phyloP scores from a whole-genome alignment of 768 basidiomycete species.

The Leucosporidium yakuticum region DNA sequence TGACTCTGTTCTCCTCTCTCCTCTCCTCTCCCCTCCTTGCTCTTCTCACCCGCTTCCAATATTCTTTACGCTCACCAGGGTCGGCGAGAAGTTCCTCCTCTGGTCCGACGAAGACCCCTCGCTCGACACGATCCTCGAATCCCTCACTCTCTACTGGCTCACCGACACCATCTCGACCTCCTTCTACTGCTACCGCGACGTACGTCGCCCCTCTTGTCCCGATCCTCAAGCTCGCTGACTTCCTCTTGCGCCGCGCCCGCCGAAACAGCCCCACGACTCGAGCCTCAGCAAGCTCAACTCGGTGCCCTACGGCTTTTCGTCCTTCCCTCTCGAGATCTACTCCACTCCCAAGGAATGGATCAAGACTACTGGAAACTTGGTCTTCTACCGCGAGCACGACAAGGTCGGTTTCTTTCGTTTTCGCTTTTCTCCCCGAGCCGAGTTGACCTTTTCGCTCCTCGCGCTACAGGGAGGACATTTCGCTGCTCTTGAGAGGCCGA shows the following conservation, averaged over 20 bases:
- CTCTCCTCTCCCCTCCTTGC: not conserved
- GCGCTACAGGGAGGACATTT: slow-evolving; percentile 28
- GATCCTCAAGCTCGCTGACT: not conserved
- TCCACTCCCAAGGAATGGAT: slow-evolving; percentile 20
- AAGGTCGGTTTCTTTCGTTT: slow-evolving; percentile 7
- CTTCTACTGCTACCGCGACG: slow-evolving; percentile 28
- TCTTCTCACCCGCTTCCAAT: not conserved
- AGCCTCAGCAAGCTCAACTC: slow-evolving; percentile 16
- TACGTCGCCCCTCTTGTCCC: not conserved
- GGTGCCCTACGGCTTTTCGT: slow-evolving; percentile 21
- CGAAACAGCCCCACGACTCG: not conserved
- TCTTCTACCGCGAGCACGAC: slow-evolving; percentile 20
- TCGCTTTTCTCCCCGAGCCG: not conserved
- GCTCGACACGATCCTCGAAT: slow-evolving; percentile 21
- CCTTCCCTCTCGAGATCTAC: slow-evolving; percentile 17
- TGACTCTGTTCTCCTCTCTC: not conserved
- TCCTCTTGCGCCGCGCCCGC: not conserved
- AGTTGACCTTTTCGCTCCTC: not conserved
- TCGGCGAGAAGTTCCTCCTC: slow-evolving; percentile 36
- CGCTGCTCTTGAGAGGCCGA: slow-evolving; percentile 14
- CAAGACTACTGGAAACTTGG: slow-evolving; percentile 12
- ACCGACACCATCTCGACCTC: slow-evolving; percentile 19
- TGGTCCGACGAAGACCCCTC: slow-evolving; percentile 34
- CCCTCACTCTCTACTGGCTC: slow-evolving; percentile 27
- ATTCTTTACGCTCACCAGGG: not conserved